phyloP scores from a whole-genome alignment of 768 basidiomycete species.

The Boletus sp. region DNA sequence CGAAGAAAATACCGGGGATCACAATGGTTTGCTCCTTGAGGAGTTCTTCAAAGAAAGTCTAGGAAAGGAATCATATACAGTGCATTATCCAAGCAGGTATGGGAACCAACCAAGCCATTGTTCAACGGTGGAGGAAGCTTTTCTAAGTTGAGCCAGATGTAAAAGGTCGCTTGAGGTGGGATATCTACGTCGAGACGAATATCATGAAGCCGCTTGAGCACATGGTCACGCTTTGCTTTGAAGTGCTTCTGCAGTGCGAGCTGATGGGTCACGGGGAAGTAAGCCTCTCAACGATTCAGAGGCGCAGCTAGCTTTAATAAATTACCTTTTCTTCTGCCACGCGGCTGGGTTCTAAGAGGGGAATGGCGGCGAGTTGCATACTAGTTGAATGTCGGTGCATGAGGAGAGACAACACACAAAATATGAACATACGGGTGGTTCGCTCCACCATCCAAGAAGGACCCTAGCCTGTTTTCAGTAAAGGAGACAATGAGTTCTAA shows the following conservation, averaged over 20 bases:
- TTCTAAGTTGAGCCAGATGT: constrained; percentile 90
- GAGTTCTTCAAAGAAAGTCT: constrained; percentile 94
- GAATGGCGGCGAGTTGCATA: constrained; percentile 85
- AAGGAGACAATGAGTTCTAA: neutral
- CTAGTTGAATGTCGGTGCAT: constrained; percentile 33
- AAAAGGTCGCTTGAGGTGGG: constrained; percentile 84
- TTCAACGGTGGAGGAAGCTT: constrained; percentile 78
- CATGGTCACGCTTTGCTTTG: constrained; percentile 87
- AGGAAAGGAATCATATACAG: constrained; percentile 1
- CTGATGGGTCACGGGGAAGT: constrained; percentile 31
- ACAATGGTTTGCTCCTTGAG: constrained; percentile 89
- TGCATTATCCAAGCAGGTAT: neutral
- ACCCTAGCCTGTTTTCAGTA: constrained; percentile 35
- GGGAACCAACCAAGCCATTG: constrained; percentile 71
- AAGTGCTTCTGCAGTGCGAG: constrained; percentile 87
- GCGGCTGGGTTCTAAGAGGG: constrained; percentile 69
- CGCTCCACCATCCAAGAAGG: constrained; percentile 93
- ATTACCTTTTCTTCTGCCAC: constrained; percentile 68
- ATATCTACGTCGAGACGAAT: constrained; percentile 76
- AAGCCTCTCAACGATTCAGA: neutral
- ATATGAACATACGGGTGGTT: constrained; percentile 74
- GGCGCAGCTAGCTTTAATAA: neutral
- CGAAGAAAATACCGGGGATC: constrained; percentile 90
- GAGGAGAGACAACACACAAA: neutral
- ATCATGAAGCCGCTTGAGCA: constrained; percentile 74